A percentile compares a stretch with the other conserved stretches of the same genome.
Conservation (phyloP, 257 asterid genomes). For the Capsicum pubescens region DNA sequence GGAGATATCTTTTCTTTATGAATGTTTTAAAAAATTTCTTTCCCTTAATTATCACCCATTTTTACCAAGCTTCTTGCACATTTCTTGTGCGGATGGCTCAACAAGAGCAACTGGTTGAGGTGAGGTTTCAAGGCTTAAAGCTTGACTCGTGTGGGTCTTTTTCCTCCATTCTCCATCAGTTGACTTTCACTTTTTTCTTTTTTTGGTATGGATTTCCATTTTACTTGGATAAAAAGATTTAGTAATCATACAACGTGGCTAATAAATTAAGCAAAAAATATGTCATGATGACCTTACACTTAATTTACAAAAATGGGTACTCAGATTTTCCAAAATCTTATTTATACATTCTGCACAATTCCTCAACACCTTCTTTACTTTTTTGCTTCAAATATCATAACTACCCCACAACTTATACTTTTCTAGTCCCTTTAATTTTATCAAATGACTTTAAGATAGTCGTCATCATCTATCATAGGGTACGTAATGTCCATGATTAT, state of each 20-base stretch:
- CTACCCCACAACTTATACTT: too few relatives aligned
- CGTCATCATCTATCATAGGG: too few relatives aligned
- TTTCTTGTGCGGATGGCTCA: too few relatives aligned
- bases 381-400: too few relatives aligned
- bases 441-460: too few relatives aligned
- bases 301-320: background rate
- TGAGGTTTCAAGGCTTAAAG: background rate
- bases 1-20: too few relatives aligned
- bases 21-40: background rate
- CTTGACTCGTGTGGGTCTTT: background rate
- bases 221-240: background rate
- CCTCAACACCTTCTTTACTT: too few relatives aligned
- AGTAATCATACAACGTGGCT: background rate
- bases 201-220: background rate
- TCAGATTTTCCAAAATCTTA: background rate
- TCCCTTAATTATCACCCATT: background rate
- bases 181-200: background rate
- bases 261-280: background rate
- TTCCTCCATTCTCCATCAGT: background rate
- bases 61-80: too few relatives aligned
- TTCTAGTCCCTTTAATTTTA: too few relatives aligned
- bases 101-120: too few relatives aligned
- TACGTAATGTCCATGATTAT: too few relatives aligned
- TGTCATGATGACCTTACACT: background rate
- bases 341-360: background rate